Evolutionary conservation across 257 asterid species (phyloP).

Genomic region (Solanum peruvianum): DNA sequence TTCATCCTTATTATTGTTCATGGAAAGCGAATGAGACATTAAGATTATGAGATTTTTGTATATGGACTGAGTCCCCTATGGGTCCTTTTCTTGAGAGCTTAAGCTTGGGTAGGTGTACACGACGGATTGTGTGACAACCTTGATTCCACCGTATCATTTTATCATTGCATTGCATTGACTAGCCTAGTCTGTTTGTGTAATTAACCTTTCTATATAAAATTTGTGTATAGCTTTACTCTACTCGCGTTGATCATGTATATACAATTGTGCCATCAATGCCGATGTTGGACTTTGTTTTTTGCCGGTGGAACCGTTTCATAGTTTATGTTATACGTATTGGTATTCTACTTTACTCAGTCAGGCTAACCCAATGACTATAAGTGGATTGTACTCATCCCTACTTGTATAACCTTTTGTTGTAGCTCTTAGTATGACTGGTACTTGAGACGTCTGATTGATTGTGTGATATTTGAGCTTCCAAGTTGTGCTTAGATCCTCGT

Average conservation of each 20-base stretch:
- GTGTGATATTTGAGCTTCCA: not conserved
- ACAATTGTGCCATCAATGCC: not conserved
- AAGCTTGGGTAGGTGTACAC: not conserved
- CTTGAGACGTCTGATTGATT: not conserved
- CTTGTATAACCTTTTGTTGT: not conserved
- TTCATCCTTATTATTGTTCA: not conserved
- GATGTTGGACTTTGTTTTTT: not conserved
- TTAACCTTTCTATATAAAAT: not conserved
- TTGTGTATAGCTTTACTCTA: not conserved
- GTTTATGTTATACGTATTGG: not conserved
- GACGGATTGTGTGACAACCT: not conserved
- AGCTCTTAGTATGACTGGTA: not conserved
- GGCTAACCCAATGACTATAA: not conserved
- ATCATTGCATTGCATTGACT: not conserved
- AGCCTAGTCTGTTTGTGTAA: not conserved
- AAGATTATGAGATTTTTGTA: not conserved
- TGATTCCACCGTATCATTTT: not conserved
- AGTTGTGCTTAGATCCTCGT: not conserved
- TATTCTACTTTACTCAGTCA: not conserved
- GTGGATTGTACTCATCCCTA: not conserved
- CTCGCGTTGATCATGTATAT: not conserved
- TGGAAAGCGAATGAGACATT: not conserved
- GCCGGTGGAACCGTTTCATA: not conserved
- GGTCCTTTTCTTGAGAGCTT: not conserved
- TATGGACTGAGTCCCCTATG: not conserved